Conservation (phyloP, 2,329 filamentous ascomycete species). For the Sarocladiaceae sp. region DNA sequence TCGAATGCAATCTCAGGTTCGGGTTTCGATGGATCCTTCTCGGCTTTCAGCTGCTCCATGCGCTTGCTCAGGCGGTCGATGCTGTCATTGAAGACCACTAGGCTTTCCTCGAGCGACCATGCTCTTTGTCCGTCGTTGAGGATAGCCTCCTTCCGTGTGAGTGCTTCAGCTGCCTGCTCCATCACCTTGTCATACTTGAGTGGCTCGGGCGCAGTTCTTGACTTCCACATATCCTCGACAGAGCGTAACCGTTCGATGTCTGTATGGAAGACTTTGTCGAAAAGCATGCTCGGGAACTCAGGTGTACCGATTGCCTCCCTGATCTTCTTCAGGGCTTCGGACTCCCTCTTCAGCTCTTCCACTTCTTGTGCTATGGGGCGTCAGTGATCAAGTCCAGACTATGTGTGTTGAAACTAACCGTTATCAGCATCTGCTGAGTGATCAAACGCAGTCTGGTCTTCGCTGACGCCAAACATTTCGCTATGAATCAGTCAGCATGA, state of each 20-base stretch:
- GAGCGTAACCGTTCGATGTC: slow-evolving; percentile 77
- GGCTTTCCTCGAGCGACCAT: slow-evolving; percentile 81
- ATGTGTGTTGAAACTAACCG: slow-evolving; percentile 33
- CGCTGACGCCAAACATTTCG: slow-evolving; percentile 87
- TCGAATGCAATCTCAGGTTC: slow-evolving; percentile 77
- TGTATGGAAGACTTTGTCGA: slow-evolving; percentile 85
- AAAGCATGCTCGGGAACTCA: slow-evolving; percentile 72
- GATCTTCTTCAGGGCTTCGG: slow-evolving; percentile 76
- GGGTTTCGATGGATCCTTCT: slow-evolving; percentile 36
- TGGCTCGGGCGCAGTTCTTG: slow-evolving; percentile 64
- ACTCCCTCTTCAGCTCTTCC: slow-evolving; percentile 76
- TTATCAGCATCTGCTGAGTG: slow-evolving; percentile 77
- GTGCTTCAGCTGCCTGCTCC: slow-evolving; percentile 40
- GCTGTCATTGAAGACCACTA: slow-evolving; percentile 81
- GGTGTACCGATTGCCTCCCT: slow-evolving; percentile 71
- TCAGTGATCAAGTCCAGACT: slow-evolving; percentile 10
- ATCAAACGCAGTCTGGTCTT: slow-evolving; percentile 78
- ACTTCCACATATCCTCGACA: slow-evolving; percentile 97
- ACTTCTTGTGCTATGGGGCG: slow-evolving; percentile 62
- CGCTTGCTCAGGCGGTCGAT: slow-evolving; percentile 70
- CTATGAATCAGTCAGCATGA: slow-evolving; percentile 13
- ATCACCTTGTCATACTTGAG: slow-evolving; percentile 62
- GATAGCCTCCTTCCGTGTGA: slow-evolving; percentile 48
- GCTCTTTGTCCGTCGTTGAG: slow-evolving; percentile 62
- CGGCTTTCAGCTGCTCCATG: slow-evolving; percentile 55